A percentile compares a stretch with the other conserved stretches of the same genome.
Conservation (phyloP, 306 rosid genomes). For the Dryas drummondii region DNA sequence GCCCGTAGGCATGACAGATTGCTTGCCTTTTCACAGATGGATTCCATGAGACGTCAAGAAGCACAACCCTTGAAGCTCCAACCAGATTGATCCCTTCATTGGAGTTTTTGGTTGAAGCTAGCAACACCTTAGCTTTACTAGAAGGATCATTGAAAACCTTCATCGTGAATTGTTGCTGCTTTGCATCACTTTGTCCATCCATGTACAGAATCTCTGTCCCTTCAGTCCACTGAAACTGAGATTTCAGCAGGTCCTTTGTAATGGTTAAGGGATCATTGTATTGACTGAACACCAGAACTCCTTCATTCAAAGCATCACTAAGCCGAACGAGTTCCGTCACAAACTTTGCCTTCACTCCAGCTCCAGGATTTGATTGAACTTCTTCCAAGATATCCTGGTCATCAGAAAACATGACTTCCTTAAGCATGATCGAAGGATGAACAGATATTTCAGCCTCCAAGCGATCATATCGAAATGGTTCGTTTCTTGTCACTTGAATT, state of each 20-base stretch:
- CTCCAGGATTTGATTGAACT: conserved; percentile 31
- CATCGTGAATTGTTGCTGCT: conserved; percentile 47
- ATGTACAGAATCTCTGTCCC: conserved; percentile 46
- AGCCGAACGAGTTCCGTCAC: conserved; percentile 51
- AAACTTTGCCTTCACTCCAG: conserved; percentile 50
- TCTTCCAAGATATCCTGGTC: conserved; percentile 24
- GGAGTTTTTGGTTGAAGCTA: conserved; percentile 62
- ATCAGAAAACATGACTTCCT: background rate
- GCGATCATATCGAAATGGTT: conserved; percentile 32
- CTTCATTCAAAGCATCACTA: conserved; percentile 42
- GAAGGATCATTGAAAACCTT: conserved; percentile 45
- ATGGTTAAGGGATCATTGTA: conserved; percentile 41
- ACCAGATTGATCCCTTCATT: conserved; percentile 62
- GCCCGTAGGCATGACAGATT: conserved; percentile 54
- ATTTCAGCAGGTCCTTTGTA: conserved; percentile 34
- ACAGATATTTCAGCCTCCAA: conserved; percentile 49
- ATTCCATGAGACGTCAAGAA: conserved; percentile 69
- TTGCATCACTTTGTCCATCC: conserved; percentile 36
- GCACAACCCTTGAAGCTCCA: conserved; percentile 75
- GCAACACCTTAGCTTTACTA: conserved; percentile 45
- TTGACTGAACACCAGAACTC: conserved; percentile 69
- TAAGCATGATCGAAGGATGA: conserved; percentile 49
- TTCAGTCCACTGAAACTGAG: conserved; percentile 46
- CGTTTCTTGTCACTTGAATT: background rate
- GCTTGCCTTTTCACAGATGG: conserved; percentile 74